Evolutionary conservation across 345 rosid species (phyloP).

Genomic region (Citrus medica): DNA sequence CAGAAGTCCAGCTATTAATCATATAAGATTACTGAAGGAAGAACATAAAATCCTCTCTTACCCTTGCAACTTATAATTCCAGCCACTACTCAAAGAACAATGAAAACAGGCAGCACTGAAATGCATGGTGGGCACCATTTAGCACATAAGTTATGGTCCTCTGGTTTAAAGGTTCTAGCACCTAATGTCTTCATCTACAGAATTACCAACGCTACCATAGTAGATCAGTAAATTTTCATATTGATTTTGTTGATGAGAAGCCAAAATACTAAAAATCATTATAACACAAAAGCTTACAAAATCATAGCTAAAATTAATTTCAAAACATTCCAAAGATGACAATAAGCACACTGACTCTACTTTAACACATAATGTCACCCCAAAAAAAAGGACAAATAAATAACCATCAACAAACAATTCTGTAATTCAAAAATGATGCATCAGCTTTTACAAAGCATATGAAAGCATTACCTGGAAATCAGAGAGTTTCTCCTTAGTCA

Average conservation of each 20-base stretch:
- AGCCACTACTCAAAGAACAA: neutral
- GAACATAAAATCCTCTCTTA: neutral
- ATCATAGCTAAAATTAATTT: neutral
- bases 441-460: neutral
- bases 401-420: neutral
- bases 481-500: constrained; percentile 73
- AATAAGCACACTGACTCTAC: neutral
- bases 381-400: neutral
- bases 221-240: neutral
- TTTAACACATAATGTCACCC: neutral
- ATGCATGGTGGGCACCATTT: neutral
- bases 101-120: neutral
- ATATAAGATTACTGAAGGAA: neutral
- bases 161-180: neutral
- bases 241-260: neutral
- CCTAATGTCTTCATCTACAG: neutral
- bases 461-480: constrained; percentile 59
- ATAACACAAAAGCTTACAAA: neutral
- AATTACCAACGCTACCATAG: neutral
- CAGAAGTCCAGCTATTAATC: neutral
- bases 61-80: neutral
- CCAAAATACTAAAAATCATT: neutral
- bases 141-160: neutral
- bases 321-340: neutral
- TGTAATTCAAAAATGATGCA: neutral